A percentile compares a stretch with the other conserved stretches of the same genome.
These are phyloP conservation scores for Zea mays DNA, from an alignment of 176 grass and related monocot genomes.

Conservation along the genomic window Zm-B73-REFERENCE-NAM-5.0 NC_050103.1:82049501-82050000, in stretches of 20 bases:
- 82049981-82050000: conserved; percentile 72
- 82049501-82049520: neutral
- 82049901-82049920: conserved; percentile 89
- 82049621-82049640: conserved; percentile 79
- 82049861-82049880: conserved; percentile 78
- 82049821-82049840: conserved; percentile 55
- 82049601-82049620: conserved; percentile 96
- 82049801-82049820: conserved; percentile 74
- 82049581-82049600: conserved; percentile 96
- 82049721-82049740: conserved; percentile 66
- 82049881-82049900: conserved; percentile 78
- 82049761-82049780: conserved; percentile 85
- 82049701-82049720: conserved; percentile 93
- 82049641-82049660: conserved; percentile 77
- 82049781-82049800: conserved; percentile 83
- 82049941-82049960: conserved; percentile 81
- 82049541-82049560: conserved; percentile 7
- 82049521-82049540: conserved; percentile 23
- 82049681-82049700: conserved; percentile 75
- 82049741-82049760: conserved; percentile 89
- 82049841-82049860: conserved; percentile 64
- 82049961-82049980: conserved; percentile 64
- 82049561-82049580: conserved; percentile 71
- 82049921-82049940: conserved; percentile 81
- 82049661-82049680: conserved; percentile 81